These are phyloP conservation scores for Solanum chacoense DNA, from an alignment of 305 asterid species.

Conservation along the genomic window DNA sequence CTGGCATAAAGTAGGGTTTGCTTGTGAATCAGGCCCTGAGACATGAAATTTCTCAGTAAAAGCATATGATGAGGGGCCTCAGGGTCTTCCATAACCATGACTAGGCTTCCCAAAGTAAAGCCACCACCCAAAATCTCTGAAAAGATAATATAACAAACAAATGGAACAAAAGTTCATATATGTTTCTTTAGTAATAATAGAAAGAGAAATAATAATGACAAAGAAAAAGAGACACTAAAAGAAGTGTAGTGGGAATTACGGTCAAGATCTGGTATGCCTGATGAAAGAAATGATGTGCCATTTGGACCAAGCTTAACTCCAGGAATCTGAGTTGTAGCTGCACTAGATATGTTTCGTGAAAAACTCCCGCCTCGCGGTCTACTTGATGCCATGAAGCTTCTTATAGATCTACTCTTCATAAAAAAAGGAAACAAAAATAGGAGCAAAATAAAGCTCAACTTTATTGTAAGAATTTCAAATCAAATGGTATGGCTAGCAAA, in stretches of 20 bases:
- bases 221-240: not conserved
- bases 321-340: constrained; percentile 44
- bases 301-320: constrained; percentile 86
- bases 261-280: constrained; percentile 84
- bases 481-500: not conserved
- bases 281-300: constrained; percentile 68
- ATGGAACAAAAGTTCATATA: not conserved
- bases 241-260: constrained; percentile 29
- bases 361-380: constrained; percentile 65
- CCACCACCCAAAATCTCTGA: constrained; percentile 90
- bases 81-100: constrained; percentile 79
- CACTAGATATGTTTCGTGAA: constrained; percentile 54
- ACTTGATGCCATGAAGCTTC: constrained; percentile 42
- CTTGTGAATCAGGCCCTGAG: constrained; percentile 76
- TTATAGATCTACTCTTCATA: not conserved
- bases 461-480: not conserved
- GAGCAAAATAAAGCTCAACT: not conserved
- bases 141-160: not conserved
- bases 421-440: not conserved
- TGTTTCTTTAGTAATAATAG: not conserved
- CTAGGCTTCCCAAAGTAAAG: constrained; percentile 78
- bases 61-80: constrained; percentile 98
- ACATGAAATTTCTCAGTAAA: constrained; percentile 84
- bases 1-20: constrained; percentile 86
- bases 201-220: not conserved